Percentiles rank a stretch among this genome's conserved stretches.
phyloP scores from a whole-genome alignment of 805 yeast genomes.

The Candida patagonica region DNA sequence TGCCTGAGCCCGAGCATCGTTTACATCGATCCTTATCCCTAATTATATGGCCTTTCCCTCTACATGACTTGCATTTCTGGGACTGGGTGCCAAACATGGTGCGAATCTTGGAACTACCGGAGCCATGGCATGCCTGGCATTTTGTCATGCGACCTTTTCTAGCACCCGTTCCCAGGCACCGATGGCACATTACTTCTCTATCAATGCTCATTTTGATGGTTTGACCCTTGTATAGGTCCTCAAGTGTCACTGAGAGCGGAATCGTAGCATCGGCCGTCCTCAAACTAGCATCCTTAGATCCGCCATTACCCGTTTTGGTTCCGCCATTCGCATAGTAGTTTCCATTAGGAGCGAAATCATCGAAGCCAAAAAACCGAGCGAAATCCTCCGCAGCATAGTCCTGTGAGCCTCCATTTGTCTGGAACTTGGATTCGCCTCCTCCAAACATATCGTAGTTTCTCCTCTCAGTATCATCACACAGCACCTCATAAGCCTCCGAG shows the following conservation, averaged over 20 bases:
- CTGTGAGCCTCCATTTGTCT: slow-evolving; percentile 29
- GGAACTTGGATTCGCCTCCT: slow-evolving; percentile 24
- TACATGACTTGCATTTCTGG: slow-evolving; percentile 57
- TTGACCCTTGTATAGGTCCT: slow-evolving; percentile 74
- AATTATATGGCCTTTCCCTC: slow-evolving; percentile 56
- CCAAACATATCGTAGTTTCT: slow-evolving; percentile 30
- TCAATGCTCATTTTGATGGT: slow-evolving; percentile 63
- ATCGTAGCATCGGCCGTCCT: slow-evolving; percentile 61
- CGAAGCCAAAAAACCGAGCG: slow-evolving; percentile 47
- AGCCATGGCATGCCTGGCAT: slow-evolving; percentile 67
- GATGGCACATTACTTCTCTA: slow-evolving; percentile 61
- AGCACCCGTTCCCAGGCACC: slow-evolving; percentile 75
- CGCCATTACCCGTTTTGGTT: slow-evolving; percentile 14
- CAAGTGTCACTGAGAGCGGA: slow-evolving; percentile 54
- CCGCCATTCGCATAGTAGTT: slow-evolving; percentile 6
- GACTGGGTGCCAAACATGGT: slow-evolving; percentile 54
- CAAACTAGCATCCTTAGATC: slow-evolving; percentile 13
- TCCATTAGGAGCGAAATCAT: slow-evolving; percentile 1
- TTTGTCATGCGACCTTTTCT: slow-evolving; percentile 42
- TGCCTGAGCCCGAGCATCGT: slow-evolving; percentile 58
- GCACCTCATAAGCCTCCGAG: slow-evolving; percentile 74
- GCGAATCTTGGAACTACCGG: slow-evolving; percentile 52
- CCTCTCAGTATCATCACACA: slow-evolving; percentile 48
- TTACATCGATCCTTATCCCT: slow-evolving; percentile 67
- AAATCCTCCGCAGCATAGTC: slow-evolving; percentile 47